A percentile compares a stretch with the other conserved stretches of the same genome.
Conservation (phyloP, 192 early-diverging fungal species). For the Linnemannia zychae region DNA sequence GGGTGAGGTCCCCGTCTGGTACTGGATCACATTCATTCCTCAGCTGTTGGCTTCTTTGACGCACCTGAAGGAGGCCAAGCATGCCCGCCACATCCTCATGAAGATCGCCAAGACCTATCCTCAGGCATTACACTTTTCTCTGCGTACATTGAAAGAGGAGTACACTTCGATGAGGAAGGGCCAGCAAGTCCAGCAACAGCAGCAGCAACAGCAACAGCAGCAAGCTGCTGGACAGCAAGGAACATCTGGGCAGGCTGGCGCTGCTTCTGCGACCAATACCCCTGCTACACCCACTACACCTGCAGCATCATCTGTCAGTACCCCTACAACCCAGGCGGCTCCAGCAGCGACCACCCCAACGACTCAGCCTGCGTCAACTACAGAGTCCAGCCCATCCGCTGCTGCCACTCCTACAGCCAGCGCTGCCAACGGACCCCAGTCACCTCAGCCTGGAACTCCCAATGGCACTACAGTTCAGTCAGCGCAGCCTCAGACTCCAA, state of each 20-base stretch:
- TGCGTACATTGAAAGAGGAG: slow-evolving; percentile 95
- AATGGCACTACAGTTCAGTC: slow-evolving; percentile 9
- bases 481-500: slow-evolving; percentile 8
- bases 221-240: slow-evolving; percentile 17
- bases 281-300: slow-evolving; percentile 56
- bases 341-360: slow-evolving; percentile 34
- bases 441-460: slow-evolving; percentile 40
- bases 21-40: slow-evolving; percentile 99
- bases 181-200: slow-evolving; percentile 44
- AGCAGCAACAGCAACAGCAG: slow-evolving; percentile 43
- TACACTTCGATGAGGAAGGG: slow-evolving; percentile 74
- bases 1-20: slow-evolving; percentile 93
- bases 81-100: slow-evolving; percentile 86
- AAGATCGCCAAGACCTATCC: slow-evolving; percentile 96
- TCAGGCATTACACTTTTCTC: slow-evolving; percentile 94
- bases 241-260: background rate
- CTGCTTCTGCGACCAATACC: slow-evolving; percentile 38
- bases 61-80: slow-evolving; percentile 81
- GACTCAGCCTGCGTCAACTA: slow-evolving; percentile 4
- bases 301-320: slow-evolving; percentile 33
- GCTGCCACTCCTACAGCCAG: slow-evolving; percentile 22
- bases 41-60: slow-evolving; percentile 88
- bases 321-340: slow-evolving; percentile 32
- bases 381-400: slow-evolving; percentile 32
- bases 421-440: slow-evolving; percentile 34